Evolutionary conservation across 2,329 filamentous ascomycete species (phyloP), one percentile per base, ranked within the genome.

Genomic region (Sarocladium oryzae): DNA sequence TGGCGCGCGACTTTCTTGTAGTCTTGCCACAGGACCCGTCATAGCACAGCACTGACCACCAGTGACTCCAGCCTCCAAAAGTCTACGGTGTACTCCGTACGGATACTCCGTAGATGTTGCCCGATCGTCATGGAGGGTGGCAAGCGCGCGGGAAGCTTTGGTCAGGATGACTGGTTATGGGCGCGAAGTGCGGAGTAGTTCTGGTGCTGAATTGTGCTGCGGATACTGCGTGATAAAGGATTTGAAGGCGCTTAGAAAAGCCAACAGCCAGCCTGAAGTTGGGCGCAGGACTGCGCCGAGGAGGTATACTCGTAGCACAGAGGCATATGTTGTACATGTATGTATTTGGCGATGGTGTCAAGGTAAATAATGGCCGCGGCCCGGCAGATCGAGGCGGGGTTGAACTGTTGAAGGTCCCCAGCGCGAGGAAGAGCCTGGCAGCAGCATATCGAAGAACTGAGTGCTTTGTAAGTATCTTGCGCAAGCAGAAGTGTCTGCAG

Each of bases 371-470:
- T 28, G 9, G 4, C 24, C 40, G 40, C 40, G 40, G 40, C 40
- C 40, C 40, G 40, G 40, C 23, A 45, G 40, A 45, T 45, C 40
- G 15, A 26, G 30, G 40, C 40, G 40, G 40, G 40, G 40, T n/a
- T 40, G 37, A 20, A 15, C 15, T 40, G 37, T 40, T 40, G 37
- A 21, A 40, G 16, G 23, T 40, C 16, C 7, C 23, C 16, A 40
- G 20, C 10, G 20, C 37, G 16, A 23, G 37, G 37, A 40, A 21
- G 6, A 40, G 20, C 37, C 16, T 23, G 7, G 37, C n/a, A n/a
- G n/a, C n/a, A n/a, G n/a, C n/a, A n/a, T n/a, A n/a, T n/a, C n/a
- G n/a, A n/a, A n/a, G n/a, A n/a, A n/a, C n/a, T n/a, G n/a, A n/a
- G n/a, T n/a, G n/a, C n/a, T n/a, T n/a, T n/a, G n/a, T n/a, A n/a